Conservation (phyloP, 164 flowering plant species). For the Saururus chinensis region DNA sequence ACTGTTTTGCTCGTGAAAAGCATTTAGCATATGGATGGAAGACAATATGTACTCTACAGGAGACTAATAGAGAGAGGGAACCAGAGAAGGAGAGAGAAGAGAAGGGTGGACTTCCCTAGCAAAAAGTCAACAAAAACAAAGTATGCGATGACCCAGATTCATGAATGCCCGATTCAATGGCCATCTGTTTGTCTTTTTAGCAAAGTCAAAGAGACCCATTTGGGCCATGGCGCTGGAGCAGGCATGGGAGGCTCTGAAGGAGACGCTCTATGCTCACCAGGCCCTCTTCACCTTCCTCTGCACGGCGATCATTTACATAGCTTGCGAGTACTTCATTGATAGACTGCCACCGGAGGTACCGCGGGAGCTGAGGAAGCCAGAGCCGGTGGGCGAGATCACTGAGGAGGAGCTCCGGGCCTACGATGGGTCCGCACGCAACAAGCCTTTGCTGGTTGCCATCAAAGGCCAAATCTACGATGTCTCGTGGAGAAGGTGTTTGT, state of each 20-base stretch:
- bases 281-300: conserved; percentile 65
- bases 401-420: conserved; percentile 72
- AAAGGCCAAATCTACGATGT: conserved; percentile 98
- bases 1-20: no score
- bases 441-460: conserved; percentile 93
- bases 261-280: conserved; percentile 64
- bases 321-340: conserved; percentile 25
- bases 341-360: conserved; percentile 10
- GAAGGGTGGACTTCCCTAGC: no score
- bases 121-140: no score
- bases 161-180: no score
- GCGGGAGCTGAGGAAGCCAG: conserved; percentile 9
- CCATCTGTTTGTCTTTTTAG: no score
- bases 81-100: no score
- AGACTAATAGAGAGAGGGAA: no score
- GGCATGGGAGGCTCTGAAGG: conserved; percentile 83
- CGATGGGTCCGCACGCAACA: conserved; percentile 73
- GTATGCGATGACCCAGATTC: no score
- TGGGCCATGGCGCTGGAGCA: conserved; percentile 8
- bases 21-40: no score
- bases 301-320: conserved; percentile 32
- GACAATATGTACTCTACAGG: no score
- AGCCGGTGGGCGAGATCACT: conserved; percentile 65
- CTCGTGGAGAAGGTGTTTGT: conserved; percentile 76
- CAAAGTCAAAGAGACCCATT: no score